Evolutionary conservation across 1,139 yeast species (phyloP), one percentile per base, ranked within the genome.

Genomic region (Hansenula sp.): DNA sequence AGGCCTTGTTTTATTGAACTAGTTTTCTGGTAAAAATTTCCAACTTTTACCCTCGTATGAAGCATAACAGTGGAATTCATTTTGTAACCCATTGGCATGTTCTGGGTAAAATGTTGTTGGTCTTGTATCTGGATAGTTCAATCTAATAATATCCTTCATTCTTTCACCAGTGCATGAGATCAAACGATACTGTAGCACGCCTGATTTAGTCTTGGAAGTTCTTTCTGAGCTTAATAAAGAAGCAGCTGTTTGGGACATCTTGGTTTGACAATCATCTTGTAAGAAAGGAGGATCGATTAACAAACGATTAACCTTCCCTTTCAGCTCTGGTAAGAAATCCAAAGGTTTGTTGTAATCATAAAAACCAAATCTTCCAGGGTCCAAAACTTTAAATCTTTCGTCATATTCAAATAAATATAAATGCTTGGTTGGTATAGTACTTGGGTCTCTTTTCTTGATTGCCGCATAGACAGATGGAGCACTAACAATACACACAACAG

Each of bases 401-500:
- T 90, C 96, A 58, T 59, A 86, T 60, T 90, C 97, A 45, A 89
- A 70, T 43, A 90, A 70, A 60, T 86, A 88, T 24, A 86, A 80
- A 45, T 84, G 76, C 45, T 77, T 59, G 0, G 91, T 84, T 24
- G 88, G 89, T 25, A 87, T 58, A 12, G 75, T 71, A 27, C 67
- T 62, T 9, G 68, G 65, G 7, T 81, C 77, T 45, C 57, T 60
- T 48, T 78, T 76, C 53, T 74, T 75, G 39, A 90, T 77, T 1
- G 94, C 94, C 1, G 96, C 96, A 65, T 82, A 90, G 2, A 88
- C 96, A 0, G 96, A 85, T 7, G 97, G 96, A 1, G 96, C 96
- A 67, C 93, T 82, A 1, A 88, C 87, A 46, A 90, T 76, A 36
- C 83, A 88, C 40, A 88, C 72, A 1, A 80, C 80, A 0, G 95